Evolutionary conservation across 805 yeast genomes (phyloP), one percentile per base, ranked within the genome.

Genomic region (Phaffomyces thermotolerans): DNA sequence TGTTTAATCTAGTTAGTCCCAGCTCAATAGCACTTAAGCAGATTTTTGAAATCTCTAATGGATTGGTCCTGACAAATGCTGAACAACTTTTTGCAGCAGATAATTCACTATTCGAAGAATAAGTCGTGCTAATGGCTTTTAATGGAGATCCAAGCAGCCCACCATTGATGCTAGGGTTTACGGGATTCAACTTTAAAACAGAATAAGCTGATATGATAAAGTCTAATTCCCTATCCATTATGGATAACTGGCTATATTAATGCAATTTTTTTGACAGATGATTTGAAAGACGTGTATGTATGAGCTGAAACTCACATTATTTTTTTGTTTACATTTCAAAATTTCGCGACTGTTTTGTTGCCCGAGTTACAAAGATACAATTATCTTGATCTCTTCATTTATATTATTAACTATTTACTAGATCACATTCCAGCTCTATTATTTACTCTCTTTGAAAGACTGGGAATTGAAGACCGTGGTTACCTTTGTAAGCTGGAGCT

Each of bases 401-500:
- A n/a, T n/a, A n/a, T n/a, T 27, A 20, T 20, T 20, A 4, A 20
- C 22, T 20, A 10, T 27, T 27, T 27, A 27, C 10, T 27, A 27
- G 5, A 27, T 13, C 29, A 27, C 14, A 27, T 27, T 27, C 13
- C 10, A 27, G 10, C 10, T 27, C 6, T 9, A 27, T 27, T 9
- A 27, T 27, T 29, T 33, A 42, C 10, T 52, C 51, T 35, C 36
- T 54, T 34, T 51, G 32, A 30, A 58, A 58, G 6, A 47, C 52
- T 20, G 62, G 61, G 52, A 54, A 57, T 35, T 50, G 27, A 10
- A 60, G 31, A 12, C 86, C 86, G 52, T 80, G 86, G 39, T 68
- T 65, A 2, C 84, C 84, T 44, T 65, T 69, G 56, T 79, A 79
- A 29, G 69, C 66, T 8, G 72, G 72, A 13, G 67, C 65, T 48